Conservation (phyloP, 2,329 filamentous ascomycete genomes). For the Cadophora sp. region DNA sequence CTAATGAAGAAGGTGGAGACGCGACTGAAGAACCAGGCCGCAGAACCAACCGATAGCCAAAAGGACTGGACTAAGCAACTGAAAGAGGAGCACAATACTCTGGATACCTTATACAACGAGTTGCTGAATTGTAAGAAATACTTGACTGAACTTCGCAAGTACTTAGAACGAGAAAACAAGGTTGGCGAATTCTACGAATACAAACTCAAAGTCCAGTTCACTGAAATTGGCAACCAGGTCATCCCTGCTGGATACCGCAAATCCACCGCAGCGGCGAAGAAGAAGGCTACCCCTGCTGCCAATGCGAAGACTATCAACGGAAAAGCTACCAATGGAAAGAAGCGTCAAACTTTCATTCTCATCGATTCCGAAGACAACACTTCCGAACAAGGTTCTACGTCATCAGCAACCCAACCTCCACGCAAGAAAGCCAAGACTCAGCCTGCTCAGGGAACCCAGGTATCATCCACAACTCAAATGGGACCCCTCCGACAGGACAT, state of each 20-base stretch:
- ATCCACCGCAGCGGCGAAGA: background rate
- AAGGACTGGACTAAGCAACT: background rate
- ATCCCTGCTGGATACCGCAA: background rate
- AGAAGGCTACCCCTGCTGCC: background rate
- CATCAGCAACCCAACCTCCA: background rate
- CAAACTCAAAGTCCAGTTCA: background rate
- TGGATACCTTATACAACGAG: background rate
- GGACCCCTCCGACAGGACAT: no score
- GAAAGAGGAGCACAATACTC: background rate
- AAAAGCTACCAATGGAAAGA: background rate
- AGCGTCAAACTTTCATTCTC: background rate
- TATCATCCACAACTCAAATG: no score
- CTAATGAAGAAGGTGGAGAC: background rate
- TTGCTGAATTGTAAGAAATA: background rate
- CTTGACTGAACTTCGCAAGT: background rate
- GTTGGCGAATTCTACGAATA: background rate
- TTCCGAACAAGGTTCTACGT: background rate
- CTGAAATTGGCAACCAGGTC: background rate
- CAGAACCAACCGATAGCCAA: background rate
- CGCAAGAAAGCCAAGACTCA: background rate
- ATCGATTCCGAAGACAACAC: background rate
- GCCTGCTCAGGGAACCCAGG: no score
- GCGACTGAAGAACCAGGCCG: background rate
- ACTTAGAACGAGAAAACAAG: background rate
- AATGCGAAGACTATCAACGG: background rate